Evolutionary conservation across 2,329 filamentous ascomycete genomes (phyloP).

Genomic region (Botrytis fragariae): DNA sequence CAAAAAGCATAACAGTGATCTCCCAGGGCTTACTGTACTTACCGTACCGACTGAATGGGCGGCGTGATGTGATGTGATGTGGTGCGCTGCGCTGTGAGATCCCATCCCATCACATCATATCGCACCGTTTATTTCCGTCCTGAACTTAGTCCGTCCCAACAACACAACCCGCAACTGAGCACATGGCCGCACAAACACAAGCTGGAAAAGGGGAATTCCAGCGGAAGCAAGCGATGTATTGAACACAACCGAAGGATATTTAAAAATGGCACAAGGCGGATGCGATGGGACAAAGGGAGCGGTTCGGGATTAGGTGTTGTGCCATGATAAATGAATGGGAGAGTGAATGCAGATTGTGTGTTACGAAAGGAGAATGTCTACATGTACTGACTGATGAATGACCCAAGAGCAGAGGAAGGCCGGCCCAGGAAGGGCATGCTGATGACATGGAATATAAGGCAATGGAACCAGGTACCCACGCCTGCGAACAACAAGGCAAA

Average conservation of each 20-base stretch:
- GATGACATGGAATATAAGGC: conserved; percentile 18
- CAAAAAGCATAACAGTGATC: conserved; percentile 9
- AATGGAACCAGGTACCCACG: conserved; percentile 12
- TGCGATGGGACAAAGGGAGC: conserved; percentile 4
- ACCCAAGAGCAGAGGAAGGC: conserved; percentile 14
- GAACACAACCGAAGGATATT: conserved; percentile 9
- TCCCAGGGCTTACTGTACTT: conserved; percentile 6
- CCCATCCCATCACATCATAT: conserved; percentile 3
- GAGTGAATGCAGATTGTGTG: not conserved
- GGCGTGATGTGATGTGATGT: conserved; percentile 1
- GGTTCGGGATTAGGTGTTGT: conserved; percentile 8
- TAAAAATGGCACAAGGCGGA: conserved; percentile 1
- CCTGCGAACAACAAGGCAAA: not conserved
- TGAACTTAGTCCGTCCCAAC: conserved; percentile 7
- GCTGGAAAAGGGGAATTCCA: conserved; percentile 2
- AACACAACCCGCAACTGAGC: conserved; percentile 3
- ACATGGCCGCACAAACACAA: conserved; percentile 14
- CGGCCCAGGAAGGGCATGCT: conserved; percentile 13
- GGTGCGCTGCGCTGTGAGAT: conserved; percentile 1
- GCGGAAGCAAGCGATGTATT: conserved; percentile 8
- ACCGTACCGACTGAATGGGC: conserved; percentile 18
- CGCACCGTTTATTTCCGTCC: conserved; percentile 17
- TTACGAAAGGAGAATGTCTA: not conserved
- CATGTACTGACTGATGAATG: not conserved
- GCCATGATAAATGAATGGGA: not conserved